Conservation (phyloP, 148 eudicot genomes). For the Arbutus unedo region DNA sequence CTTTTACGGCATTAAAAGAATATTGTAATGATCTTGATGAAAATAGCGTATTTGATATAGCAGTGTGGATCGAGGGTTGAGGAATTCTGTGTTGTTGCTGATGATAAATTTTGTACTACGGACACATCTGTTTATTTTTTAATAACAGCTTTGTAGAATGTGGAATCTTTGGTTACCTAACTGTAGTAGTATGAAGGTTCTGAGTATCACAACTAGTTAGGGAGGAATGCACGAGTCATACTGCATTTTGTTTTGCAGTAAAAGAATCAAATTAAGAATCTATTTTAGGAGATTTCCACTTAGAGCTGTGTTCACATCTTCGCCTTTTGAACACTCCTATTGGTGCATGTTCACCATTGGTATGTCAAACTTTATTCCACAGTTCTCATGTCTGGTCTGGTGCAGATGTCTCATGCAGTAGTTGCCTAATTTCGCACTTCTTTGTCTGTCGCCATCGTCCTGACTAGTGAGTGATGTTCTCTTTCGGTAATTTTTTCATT, state of each 20-base stretch:
- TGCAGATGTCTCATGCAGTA: not conserved
- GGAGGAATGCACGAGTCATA: not conserved
- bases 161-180: not conserved
- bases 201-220: not conserved
- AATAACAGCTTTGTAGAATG: not conserved
- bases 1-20: not conserved
- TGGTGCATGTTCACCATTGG: not conserved
- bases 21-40: not conserved
- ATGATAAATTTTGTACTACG: not conserved
- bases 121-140: not conserved
- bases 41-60: not conserved
- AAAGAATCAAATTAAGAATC: not conserved
- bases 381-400: not conserved
- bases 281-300: not conserved
- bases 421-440: not conserved
- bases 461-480: not conserved
- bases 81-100: not conserved
- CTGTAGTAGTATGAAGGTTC: not conserved
- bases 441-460: not conserved
- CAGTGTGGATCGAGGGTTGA: not conserved
- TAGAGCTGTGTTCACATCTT: not conserved
- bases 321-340: not conserved
- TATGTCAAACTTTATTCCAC: not conserved
- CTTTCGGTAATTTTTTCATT: not conserved
- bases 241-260: not conserved